Conservation (phyloP, 1,139 yeast species). For the Yamadazyma kanchanaburiensis region DNA sequence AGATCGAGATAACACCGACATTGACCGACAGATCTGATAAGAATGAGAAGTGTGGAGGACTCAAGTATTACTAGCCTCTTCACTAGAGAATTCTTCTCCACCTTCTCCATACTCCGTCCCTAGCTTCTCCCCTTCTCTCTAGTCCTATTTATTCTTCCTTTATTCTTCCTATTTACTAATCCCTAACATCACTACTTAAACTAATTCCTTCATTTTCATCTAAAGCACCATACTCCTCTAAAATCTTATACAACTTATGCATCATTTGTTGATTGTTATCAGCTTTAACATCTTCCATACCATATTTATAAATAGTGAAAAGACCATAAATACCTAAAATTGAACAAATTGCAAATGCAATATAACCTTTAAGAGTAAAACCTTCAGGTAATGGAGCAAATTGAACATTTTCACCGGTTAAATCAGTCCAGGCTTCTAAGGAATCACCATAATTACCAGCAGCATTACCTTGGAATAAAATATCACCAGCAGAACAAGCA, state of each 20-base stretch:
- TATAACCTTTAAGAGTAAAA: conserved; percentile 85
- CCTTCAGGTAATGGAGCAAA: conserved; percentile 67
- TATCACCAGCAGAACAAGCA: conserved; percentile 53
- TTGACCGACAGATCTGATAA: neutral
- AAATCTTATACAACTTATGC: conserved; percentile 45
- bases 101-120: no score
- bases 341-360: conserved; percentile 80
- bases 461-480: conserved; percentile 70
- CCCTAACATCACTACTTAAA: conserved; percentile 10
- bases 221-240: conserved; percentile 25
- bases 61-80: no score
- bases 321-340: conserved; percentile 79
- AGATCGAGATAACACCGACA: no score
- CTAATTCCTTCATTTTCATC: conserved; percentile 16
- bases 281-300: conserved; percentile 65
- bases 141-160: no score
- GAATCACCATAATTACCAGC: conserved; percentile 58
- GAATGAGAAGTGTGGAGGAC: neutral
- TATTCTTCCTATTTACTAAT: neutral
- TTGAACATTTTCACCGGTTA: conserved; percentile 73
- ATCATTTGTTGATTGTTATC: conserved; percentile 54
- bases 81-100: no score
- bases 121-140: no score
- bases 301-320: conserved; percentile 72
- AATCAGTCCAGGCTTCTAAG: conserved; percentile 54